Conservation (phyloP, 2,329 filamentous ascomycete genomes). For the Exophiala mesophila region DNA sequence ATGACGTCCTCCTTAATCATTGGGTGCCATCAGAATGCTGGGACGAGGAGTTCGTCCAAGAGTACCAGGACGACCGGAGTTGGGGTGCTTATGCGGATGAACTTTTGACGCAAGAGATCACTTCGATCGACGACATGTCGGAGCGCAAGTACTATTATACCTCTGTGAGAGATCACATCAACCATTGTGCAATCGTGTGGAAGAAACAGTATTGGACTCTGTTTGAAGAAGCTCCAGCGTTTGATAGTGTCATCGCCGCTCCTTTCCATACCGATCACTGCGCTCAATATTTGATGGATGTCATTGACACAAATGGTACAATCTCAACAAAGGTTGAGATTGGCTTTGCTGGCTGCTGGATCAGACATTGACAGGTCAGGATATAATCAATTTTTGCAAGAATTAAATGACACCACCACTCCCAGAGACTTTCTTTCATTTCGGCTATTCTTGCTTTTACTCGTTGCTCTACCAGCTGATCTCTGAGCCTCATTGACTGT, state of each 20-base stretch:
- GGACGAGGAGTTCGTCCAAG: conserved; percentile 2
- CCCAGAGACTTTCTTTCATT: no score
- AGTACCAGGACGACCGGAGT: conserved; percentile 3
- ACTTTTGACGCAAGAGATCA: background rate
- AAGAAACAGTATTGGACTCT: conserved; percentile 5
- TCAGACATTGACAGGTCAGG: conserved; percentile 4
- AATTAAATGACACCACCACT: no score
- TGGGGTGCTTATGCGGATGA: conserved; percentile 1
- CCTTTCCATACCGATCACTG: conserved; percentile 3
- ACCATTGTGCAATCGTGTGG: conserved; percentile 7
- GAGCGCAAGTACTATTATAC: conserved; percentile 4
- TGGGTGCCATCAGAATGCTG: conserved; percentile 3
- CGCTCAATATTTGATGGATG: conserved; percentile 3
- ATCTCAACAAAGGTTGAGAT: background rate
- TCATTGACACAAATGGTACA: background rate
- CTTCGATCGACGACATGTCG: conserved; percentile 2
- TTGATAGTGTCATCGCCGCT: background rate
- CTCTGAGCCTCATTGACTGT: no score
- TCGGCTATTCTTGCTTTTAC: no score
- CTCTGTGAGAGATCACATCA: conserved; percentile 2
- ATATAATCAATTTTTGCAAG: no score
- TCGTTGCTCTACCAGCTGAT: no score
- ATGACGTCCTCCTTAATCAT: conserved; percentile 3
- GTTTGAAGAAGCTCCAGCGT: background rate
- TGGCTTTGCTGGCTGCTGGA: conserved; percentile 5